Evolutionary conservation across 148 eudicot species (phyloP).

Genomic region (Chenopodium quinoa): DNA sequence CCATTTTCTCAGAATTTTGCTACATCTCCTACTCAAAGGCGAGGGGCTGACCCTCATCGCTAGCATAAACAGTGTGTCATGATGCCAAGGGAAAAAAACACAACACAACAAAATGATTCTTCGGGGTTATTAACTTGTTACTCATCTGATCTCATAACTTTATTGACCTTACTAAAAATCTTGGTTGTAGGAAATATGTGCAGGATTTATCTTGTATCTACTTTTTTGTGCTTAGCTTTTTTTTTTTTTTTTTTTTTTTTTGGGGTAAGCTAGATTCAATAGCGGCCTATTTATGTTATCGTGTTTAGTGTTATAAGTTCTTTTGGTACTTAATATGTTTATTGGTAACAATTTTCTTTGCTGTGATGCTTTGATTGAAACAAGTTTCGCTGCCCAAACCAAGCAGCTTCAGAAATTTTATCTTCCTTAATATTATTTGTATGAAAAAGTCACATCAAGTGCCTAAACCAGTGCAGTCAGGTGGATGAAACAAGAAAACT

Average conservation of each 20-base stretch:
- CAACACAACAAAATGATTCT: background rate
- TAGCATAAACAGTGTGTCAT: background rate
- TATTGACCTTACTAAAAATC: background rate
- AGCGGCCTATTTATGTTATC: background rate
- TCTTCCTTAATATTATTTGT: no score
- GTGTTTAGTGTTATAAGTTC: no score
- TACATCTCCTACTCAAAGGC: constrained; percentile 61
- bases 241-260: no score
- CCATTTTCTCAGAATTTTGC: constrained; percentile 68
- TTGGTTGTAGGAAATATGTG: background rate
- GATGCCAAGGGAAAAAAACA: background rate
- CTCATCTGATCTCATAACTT: background rate
- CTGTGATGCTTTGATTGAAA: no score
- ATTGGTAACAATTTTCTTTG: no score
- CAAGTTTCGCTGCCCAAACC: no score
- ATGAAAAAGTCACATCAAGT: no score
- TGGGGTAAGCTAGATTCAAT: background rate
- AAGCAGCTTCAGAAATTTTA: no score
- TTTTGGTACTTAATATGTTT: no score
- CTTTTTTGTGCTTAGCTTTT: background rate
- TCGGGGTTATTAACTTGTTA: background rate
- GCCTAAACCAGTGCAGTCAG: no score
- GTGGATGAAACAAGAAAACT: no score
- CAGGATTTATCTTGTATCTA: background rate
- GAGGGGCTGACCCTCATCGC: constrained; percentile 33